Conservation (phyloP, 2,329 filamentous ascomycete genomes). For the Sclerotinia glacialis region DNA sequence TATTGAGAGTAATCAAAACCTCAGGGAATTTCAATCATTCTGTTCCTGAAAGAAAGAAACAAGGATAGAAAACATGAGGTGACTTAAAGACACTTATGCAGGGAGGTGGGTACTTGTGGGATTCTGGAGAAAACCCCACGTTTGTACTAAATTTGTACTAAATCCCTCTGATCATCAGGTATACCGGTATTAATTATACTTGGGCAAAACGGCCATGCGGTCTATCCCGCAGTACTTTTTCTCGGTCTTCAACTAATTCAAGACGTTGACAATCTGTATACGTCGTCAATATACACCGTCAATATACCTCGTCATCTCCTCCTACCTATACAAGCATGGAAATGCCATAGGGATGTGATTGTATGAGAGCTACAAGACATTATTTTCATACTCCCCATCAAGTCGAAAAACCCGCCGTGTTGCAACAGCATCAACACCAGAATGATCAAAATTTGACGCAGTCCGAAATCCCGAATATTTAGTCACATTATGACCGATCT, state of each 20-base stretch:
- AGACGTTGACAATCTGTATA: not conserved
- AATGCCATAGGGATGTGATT: not conserved
- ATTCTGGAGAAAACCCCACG: slow-evolving; percentile 8
- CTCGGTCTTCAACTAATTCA: not conserved
- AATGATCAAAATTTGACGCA: not conserved
- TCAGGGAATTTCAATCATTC: not conserved
- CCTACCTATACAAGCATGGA: not conserved
- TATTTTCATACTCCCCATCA: not conserved
- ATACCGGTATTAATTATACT: not conserved
- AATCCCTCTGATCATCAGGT: not conserved
- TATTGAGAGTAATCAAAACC: not conserved
- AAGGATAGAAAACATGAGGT: not conserved
- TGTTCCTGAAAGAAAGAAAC: slow-evolving; percentile 5
- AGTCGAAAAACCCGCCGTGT: not conserved
- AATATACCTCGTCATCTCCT: not conserved
- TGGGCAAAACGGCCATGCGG: slow-evolving; percentile 13
- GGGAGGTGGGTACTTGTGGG: slow-evolving; percentile 1
- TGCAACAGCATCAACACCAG: slow-evolving; percentile 8
- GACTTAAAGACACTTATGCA: slow-evolving; percentile 4
- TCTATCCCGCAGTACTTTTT: slow-evolving; percentile 1
- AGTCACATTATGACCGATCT: slow-evolving; percentile 20
- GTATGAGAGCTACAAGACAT: not conserved
- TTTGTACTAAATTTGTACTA: not conserved
- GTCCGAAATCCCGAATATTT: slow-evolving; percentile 7
- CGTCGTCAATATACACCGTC: no score